A percentile compares a stretch with the other conserved stretches of the same genome.
Conservation (phyloP, 2,329 filamentous ascomycete species). For the Curvularia verruculosa region DNA sequence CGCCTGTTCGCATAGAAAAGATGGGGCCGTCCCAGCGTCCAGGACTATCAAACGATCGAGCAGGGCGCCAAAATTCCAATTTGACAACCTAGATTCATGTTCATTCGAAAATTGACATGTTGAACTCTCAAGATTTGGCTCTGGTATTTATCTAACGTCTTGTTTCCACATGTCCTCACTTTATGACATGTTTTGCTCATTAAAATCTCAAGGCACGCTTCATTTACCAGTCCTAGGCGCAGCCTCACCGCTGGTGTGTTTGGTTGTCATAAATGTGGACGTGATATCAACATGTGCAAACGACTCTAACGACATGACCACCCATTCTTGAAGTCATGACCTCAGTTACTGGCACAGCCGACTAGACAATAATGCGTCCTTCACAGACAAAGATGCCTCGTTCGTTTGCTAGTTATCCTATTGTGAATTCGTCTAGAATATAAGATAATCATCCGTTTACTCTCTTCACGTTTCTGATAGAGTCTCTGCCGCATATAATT, state of each 20-base stretch:
- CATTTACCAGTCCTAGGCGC: neutral
- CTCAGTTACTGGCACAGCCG: constrained; percentile 9
- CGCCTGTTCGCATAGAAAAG: constrained; percentile 13
- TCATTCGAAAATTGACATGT: neutral
- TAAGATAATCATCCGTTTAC: neutral
- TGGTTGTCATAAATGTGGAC: neutral
- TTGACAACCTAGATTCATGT: neutral
- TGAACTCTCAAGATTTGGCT: neutral
- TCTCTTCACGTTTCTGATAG: constrained; percentile 4
- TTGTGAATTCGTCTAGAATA: neutral
- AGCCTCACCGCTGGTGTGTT: neutral
- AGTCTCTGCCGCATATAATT: constrained; percentile 1
- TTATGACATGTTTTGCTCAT: neutral
- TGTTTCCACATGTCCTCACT: neutral
- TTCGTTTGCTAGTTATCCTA: neutral
- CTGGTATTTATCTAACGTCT: neutral
- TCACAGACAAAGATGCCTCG: constrained; percentile 2
- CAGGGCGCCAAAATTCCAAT: neutral
- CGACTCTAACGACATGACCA: neutral
- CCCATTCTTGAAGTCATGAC: constrained; percentile 2
- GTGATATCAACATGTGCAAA: neutral
- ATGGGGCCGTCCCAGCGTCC: constrained; percentile 6
- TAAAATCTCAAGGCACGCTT: neutral
- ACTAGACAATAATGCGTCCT: constrained; percentile 3
- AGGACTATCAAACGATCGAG: neutral